Evolutionary conservation across 805 yeast genomes (phyloP).

Genomic region (Candida oleophila): DNA sequence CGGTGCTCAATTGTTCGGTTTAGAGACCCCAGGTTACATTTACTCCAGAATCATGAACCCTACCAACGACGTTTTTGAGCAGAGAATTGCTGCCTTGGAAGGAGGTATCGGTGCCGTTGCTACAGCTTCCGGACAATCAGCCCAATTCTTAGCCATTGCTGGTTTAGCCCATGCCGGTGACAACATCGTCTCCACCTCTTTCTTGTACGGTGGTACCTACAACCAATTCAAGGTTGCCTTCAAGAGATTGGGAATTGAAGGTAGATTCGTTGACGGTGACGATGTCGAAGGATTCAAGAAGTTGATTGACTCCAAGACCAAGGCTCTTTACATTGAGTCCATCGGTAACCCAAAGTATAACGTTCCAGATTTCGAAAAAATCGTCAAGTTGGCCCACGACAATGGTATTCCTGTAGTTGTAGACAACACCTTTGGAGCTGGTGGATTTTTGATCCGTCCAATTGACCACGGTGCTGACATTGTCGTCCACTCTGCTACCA

Average conservation of each 20-base stretch:
- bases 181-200: constrained; percentile 84
- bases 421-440: constrained; percentile 97
- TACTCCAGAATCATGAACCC: constrained; percentile 93
- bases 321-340: constrained; percentile 85
- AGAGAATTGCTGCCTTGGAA: constrained; percentile 89
- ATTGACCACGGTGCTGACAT: constrained; percentile 89
- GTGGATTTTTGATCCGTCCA: constrained; percentile 85
- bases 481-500: constrained; percentile 91
- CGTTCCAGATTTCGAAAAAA: constrained; percentile 84
- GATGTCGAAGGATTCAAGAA: constrained; percentile 69
- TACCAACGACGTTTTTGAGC: constrained; percentile 86
- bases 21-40: constrained; percentile 80
- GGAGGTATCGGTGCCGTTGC: constrained; percentile 91
- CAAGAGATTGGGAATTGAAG: constrained; percentile 83
- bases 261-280: constrained; percentile 84
- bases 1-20: constrained; percentile 87
- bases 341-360: constrained; percentile 93
- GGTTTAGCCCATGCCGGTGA: constrained; percentile 87
- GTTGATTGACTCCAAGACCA: constrained; percentile 78
- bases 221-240: constrained; percentile 93
- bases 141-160: constrained; percentile 81
- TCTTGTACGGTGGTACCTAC: constrained; percentile 92
- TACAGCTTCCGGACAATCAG: constrained; percentile 94
- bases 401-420: constrained; percentile 88
- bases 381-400: constrained; percentile 75